Evolutionary conservation across 1,139 yeast genomes (phyloP).

Genomic region (Geotrichum restrictum): DNA sequence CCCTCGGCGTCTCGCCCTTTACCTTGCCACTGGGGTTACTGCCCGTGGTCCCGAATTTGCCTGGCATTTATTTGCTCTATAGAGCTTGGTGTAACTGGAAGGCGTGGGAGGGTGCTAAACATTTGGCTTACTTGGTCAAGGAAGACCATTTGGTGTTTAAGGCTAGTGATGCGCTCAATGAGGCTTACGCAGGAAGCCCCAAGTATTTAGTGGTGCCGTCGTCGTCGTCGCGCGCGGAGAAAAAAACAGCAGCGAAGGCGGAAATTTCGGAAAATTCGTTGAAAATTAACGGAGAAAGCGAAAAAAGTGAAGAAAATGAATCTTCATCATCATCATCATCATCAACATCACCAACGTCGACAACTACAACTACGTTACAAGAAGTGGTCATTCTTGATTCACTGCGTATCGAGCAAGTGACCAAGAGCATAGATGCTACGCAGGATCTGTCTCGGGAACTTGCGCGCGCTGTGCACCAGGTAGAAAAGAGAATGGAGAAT

Average conservation of each 20-base stretch:
- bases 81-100: constrained; percentile 81
- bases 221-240: too few relatives aligned
- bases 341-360: neutral
- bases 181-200: constrained; percentile 21
- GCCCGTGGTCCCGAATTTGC: constrained; percentile 92
- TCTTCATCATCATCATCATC: too few relatives aligned
- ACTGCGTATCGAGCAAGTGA: constrained; percentile 28
- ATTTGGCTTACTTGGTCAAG: constrained; percentile 52
- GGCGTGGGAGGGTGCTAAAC: constrained; percentile 73
- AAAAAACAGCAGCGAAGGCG: too few relatives aligned
- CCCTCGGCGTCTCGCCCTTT: constrained; percentile 66
- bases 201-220: too few relatives aligned
- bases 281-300: too few relatives aligned
- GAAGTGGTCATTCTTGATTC: constrained; percentile 21
- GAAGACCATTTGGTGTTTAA: constrained; percentile 30
- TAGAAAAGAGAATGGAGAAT: constrained; percentile 22
- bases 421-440: constrained; percentile 27
- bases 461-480: constrained; percentile 31
- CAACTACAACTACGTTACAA: neutral
- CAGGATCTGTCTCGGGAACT: constrained; percentile 31
- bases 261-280: too few relatives aligned
- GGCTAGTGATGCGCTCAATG: constrained; percentile 24
- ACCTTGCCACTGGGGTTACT: constrained; percentile 75
- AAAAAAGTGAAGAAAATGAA: too few relatives aligned
- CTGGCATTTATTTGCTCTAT: constrained; percentile 82